phyloP scores from a whole-genome alignment of 148 eudicot genomes.

The Cornus suecica region DNA sequence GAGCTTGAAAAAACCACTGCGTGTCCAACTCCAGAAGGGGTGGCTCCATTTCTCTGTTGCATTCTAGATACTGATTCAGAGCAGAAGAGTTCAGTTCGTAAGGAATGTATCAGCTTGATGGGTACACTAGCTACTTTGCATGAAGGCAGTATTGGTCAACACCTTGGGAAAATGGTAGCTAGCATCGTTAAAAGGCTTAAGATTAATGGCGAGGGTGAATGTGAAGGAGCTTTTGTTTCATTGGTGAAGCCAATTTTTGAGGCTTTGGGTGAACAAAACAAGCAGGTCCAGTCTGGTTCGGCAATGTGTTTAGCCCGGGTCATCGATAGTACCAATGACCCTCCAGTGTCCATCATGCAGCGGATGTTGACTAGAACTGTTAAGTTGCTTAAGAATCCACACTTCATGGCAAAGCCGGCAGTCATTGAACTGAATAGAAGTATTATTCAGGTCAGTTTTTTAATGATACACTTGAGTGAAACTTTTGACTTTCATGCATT shows the following conservation, averaged over 20 bases:
- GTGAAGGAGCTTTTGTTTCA: slow-evolving; percentile 46
- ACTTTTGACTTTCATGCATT: background rate
- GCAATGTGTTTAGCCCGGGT: slow-evolving; percentile 76
- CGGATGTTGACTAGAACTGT: slow-evolving; percentile 62
- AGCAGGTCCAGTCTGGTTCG: slow-evolving; percentile 72
- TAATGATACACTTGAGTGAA: background rate
- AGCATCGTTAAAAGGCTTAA: slow-evolving; percentile 74
- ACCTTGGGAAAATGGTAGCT: slow-evolving; percentile 67
- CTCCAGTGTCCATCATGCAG: slow-evolving; percentile 65
- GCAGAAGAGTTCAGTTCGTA: slow-evolving; percentile 71
- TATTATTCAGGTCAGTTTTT: slow-evolving; percentile 62
- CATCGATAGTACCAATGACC: slow-evolving; percentile 58
- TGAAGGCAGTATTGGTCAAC: slow-evolving; percentile 43
- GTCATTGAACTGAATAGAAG: slow-evolving; percentile 76
- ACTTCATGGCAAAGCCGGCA: slow-evolving; percentile 85
- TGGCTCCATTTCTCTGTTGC: slow-evolving; percentile 65
- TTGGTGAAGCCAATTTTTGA: slow-evolving; percentile 84
- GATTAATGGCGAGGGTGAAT: slow-evolving; percentile 30
- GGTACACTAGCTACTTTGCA: slow-evolving; percentile 57
- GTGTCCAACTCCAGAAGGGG: slow-evolving; percentile 55
- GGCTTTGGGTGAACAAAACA: slow-evolving; percentile 85
- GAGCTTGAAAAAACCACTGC: slow-evolving; percentile 64
- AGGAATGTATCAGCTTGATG: slow-evolving; percentile 73
- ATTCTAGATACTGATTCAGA: slow-evolving; percentile 72
- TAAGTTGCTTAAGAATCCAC: slow-evolving; percentile 76